A percentile compares a stretch with the other conserved stretches of the same genome.
Evolutionary conservation across 1,139 yeast species (phyloP).

Genomic region (Hanseniaspora gamundiae): DNA sequence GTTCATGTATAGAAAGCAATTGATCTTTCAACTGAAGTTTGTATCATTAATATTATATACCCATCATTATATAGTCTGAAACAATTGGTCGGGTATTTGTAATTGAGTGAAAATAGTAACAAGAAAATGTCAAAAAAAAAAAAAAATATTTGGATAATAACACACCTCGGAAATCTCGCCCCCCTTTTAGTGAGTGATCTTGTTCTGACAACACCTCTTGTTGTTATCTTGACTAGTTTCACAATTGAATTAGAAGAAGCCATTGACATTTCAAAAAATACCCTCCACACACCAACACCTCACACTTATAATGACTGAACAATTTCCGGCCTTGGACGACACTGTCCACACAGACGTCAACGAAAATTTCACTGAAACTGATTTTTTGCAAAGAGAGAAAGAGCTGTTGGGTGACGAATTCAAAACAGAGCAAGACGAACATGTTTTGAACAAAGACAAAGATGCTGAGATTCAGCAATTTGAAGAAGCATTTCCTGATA

Average conservation of each 20-base stretch:
- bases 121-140: too few relatives aligned
- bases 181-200: too few relatives aligned
- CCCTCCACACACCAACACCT: not conserved
- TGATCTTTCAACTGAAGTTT: not conserved
- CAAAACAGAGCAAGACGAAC: constrained; percentile 53
- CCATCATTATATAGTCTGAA: too few relatives aligned
- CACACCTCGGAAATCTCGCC: too few relatives aligned
- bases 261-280: too few relatives aligned
- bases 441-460: constrained; percentile 30
- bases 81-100: too few relatives aligned
- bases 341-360: constrained; percentile 23
- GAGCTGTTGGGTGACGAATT: constrained; percentile 73
- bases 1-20: not conserved
- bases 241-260: too few relatives aligned
- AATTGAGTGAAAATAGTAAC: too few relatives aligned
- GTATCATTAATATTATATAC: not conserved
- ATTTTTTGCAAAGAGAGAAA: constrained; percentile 75
- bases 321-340: constrained; percentile 72
- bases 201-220: too few relatives aligned
- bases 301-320: constrained; percentile 52
- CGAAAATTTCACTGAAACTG: constrained; percentile 29
- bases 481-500: constrained; percentile 58
- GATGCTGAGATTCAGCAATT: constrained; percentile 50
- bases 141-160: too few relatives aligned
- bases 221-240: too few relatives aligned